phyloP scores from a whole-genome alignment of 1,284 basidiomycete species.

The Inonotus obliquus region DNA sequence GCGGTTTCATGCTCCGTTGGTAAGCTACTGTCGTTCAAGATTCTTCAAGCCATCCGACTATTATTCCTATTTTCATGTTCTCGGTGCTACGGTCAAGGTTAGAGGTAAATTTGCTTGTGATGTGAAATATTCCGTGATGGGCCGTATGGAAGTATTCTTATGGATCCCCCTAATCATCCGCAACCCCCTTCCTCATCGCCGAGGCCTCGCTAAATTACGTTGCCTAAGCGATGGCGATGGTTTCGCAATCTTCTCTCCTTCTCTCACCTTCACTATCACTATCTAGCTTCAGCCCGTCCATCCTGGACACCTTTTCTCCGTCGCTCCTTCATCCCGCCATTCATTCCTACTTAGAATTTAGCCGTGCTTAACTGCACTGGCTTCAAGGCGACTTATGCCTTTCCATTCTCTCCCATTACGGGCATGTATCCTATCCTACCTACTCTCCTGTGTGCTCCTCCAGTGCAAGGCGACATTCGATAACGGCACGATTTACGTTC shows the following conservation, averaged over 20 bases:
- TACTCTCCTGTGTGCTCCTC: constrained; percentile 2
- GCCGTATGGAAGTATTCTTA: not conserved
- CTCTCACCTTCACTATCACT: not conserved
- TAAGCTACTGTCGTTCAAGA: not conserved
- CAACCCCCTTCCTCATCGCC: not conserved
- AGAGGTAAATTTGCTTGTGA: not conserved
- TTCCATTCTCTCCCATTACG: not conserved
- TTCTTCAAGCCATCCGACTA: not conserved
- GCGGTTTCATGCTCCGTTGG: not conserved
- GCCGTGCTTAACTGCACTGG: constrained; percentile 13
- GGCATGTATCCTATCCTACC: not conserved
- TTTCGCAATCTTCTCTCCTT: not conserved
- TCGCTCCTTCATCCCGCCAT: constrained; percentile 5
- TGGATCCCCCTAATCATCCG: not conserved
- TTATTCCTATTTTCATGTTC: not conserved
- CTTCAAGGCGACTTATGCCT: constrained; percentile 1
- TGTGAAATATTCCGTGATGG: not conserved
- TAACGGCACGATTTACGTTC: constrained; percentile 23
- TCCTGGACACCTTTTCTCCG: not conserved
- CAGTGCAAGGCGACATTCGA: not conserved
- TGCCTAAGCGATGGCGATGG: constrained; percentile 11
- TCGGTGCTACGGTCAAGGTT: not conserved
- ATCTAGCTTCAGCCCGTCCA: not conserved
- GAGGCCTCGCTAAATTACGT: not conserved
- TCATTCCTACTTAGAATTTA: not conserved